Base-by-base conservation (phyloP, 1,284 basidiomycete genomes). In the Melampsora americana region DNA sequence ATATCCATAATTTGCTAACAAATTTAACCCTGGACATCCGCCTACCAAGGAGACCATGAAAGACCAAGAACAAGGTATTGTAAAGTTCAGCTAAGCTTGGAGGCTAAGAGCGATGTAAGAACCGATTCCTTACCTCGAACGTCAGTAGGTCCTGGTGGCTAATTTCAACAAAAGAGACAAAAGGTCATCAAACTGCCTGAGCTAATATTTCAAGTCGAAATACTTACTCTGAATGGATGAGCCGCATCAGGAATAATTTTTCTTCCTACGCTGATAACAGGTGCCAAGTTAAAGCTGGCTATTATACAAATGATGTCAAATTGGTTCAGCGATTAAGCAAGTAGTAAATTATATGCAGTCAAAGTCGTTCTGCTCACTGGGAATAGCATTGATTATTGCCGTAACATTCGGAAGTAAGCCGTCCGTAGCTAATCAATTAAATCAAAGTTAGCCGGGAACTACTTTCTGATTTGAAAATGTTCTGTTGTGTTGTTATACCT, bases 11-110 rank as follows among this genome's bases (percentile, higher is more conserved):
- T 69, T 75, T 14, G 65, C 72, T 56, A 69, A 28, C 23, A 75
- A 20, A 30, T 69, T 75, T 20, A 75, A 9, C 20, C 72, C 72
- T n/a, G 72, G 72, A 59, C 72, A 75, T n/a, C 69, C 69, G 53
- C 72, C 72, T 32, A 20, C 39, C 7, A 69, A n/a, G n/a, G n/a
- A n/a, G 30, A 12, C 48, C 44, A 18, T 18, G 6, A 23, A 16
- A 23, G 14, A 7, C n/a, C 12, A 23, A 59, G 23, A n/a, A 20
- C 2, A 53, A n/a, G n/a, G 23, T 30, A 26, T 59, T 12, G 12
- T 3, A 16, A 59, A 59, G 23, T 23, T n/a, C 53, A 1, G 9
- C 9, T n/a, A 26, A 59, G 53, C 5, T 30, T 59, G 53, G 7
- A 23, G 28, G 16, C 44, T 14, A 16, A 1, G 3, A 44, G 12